A percentile compares a stretch with the other conserved stretches of the same genome.
phyloP scores from a whole-genome alignment of 2,329 filamentous ascomycete species.

The Penicillium sp. region DNA sequence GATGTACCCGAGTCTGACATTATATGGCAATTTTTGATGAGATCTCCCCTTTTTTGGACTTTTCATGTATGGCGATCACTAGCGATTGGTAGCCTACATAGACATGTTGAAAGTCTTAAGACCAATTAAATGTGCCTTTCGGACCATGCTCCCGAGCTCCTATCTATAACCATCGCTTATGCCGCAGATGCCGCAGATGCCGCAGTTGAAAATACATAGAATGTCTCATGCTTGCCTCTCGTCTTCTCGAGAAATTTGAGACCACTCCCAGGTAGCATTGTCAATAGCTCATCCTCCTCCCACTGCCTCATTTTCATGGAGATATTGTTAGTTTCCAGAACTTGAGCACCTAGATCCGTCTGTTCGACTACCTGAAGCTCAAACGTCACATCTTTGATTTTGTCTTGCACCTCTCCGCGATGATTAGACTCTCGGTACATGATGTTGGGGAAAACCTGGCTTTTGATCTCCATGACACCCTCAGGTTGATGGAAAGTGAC shows the following conservation, averaged over 20 bases:
- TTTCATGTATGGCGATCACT: too few relatives aligned
- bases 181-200: neutral
- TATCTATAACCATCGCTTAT: too few relatives aligned
- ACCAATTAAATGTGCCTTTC: too few relatives aligned
- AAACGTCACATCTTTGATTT: conserved; percentile 4
- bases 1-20: too few relatives aligned
- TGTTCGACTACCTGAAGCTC: neutral
- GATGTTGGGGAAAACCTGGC: neutral
- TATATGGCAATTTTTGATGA: too few relatives aligned
- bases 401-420: neutral
- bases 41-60: too few relatives aligned
- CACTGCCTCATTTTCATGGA: conserved; percentile 8
- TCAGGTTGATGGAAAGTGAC: conserved; percentile 5
- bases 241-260: neutral
- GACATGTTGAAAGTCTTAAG: too few relatives aligned
- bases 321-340: conserved; percentile 2
- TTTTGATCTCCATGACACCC: neutral
- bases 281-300: neutral
- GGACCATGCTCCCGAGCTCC: too few relatives aligned
- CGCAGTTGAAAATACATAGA: conserved; percentile 1
- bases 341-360: neutral
- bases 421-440: conserved; percentile 6
- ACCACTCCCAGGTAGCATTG: neutral
- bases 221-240: conserved; percentile 1
- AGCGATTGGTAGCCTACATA: too few relatives aligned